Evolutionary conservation across 2,329 filamentous ascomycete genomes (phyloP).

Genomic region (Ceratocystis alfenasii): DNA sequence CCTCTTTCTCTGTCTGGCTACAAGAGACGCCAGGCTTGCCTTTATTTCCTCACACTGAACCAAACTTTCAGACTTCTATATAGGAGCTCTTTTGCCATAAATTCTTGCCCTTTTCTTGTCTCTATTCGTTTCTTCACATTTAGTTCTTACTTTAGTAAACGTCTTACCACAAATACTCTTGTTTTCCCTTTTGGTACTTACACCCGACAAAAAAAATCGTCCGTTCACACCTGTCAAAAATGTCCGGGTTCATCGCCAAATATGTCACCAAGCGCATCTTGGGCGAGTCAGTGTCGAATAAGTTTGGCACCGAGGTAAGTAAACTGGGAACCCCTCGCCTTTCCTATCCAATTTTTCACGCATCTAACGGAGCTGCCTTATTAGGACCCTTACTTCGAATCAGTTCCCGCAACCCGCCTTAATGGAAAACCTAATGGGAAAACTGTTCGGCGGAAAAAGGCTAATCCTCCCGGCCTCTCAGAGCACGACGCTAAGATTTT

Average conservation of each 20-base stretch:
- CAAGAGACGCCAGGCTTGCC: too few relatives aligned
- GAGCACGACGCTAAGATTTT: slow-evolving; percentile 70
- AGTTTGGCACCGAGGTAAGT: slow-evolving; percentile 45
- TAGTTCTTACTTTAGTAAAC: neutral
- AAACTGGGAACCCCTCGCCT: neutral
- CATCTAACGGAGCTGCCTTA: neutral
- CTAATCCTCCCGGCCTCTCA: slow-evolving; percentile 70
- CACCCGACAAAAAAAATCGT: neutral
- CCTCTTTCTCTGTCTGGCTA: too few relatives aligned
- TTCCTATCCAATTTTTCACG: too few relatives aligned
- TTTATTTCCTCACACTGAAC: too few relatives aligned
- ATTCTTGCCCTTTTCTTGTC: neutral
- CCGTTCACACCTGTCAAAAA: slow-evolving; percentile 26
- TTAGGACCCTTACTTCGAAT: slow-evolving; percentile 84
- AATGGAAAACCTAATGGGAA: slow-evolving; percentile 55
- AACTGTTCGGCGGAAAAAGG: slow-evolving; percentile 73
- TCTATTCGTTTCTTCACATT: neutral
- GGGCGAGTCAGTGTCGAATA: slow-evolving; percentile 44
- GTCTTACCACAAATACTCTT: neutral
- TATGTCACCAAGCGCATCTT: slow-evolving; percentile 45
- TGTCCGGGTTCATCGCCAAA: slow-evolving; percentile 44
- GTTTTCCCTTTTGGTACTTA: neutral
- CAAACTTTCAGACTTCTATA: neutral
- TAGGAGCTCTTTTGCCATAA: neutral
- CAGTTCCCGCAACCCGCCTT: slow-evolving; percentile 60